phyloP scores from a whole-genome alignment of 441 rosid genomes.

The Biscutella laevigata region DNA sequence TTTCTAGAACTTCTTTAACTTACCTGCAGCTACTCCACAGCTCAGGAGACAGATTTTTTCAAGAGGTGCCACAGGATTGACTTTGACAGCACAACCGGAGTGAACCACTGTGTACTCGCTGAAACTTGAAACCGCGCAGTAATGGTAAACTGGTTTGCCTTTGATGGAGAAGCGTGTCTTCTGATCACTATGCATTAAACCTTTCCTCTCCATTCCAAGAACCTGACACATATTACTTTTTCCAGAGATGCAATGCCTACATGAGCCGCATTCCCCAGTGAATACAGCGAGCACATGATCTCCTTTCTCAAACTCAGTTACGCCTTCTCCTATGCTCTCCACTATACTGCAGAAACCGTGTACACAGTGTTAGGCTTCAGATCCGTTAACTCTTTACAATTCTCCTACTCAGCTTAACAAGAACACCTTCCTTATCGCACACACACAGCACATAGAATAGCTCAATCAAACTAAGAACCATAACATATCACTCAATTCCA shows the following conservation, averaged over 20 bases:
- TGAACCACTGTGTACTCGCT: slow-evolving; percentile 85
- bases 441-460: no score
- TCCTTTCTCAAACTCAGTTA: slow-evolving; percentile 68
- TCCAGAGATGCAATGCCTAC: slow-evolving; percentile 61
- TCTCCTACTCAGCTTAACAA: no score
- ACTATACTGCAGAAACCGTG: slow-evolving; percentile 52
- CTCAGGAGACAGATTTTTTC: slow-evolving; percentile 81
- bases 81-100: slow-evolving; percentile 89
- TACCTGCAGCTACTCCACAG: slow-evolving; percentile 74
- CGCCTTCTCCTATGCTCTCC: slow-evolving; percentile 73
- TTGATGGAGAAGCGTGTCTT: slow-evolving; percentile 59
- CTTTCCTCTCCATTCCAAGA: slow-evolving; percentile 78
- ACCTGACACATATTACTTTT: slow-evolving; percentile 81
- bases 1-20: neutral
- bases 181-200: slow-evolving; percentile 81
- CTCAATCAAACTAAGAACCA: neutral
- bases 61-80: slow-evolving; percentile 55
- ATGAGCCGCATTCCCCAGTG: slow-evolving; percentile 70
- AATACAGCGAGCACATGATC: slow-evolving; percentile 79
- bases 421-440: no score
- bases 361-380: neutral
- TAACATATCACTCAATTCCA: neutral
- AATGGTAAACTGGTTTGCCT: slow-evolving; percentile 78
- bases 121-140: slow-evolving; percentile 91
- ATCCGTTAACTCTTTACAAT: neutral